These are phyloP conservation scores for Sporothrix pseudoabietina DNA, from an alignment of 2,329 filamentous ascomycete species.

Conservation along the genomic window DNA sequence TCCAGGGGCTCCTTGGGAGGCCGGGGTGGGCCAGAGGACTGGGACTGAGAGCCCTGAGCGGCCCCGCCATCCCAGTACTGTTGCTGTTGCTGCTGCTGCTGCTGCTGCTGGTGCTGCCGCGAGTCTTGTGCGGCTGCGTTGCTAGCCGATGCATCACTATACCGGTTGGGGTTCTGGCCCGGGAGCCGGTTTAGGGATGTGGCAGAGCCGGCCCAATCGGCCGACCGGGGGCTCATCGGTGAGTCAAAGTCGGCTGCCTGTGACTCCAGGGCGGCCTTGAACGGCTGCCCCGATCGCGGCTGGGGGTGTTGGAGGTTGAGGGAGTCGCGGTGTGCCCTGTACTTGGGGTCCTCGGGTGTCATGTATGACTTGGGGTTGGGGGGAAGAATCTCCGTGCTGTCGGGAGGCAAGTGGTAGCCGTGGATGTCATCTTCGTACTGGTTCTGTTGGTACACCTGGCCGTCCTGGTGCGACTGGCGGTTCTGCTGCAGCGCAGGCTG, in stretches of 20 bases:
- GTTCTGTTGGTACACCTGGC: constrained; percentile 8
- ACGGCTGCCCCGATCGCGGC: constrained; percentile 71
- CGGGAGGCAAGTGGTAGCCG: constrained; percentile 20
- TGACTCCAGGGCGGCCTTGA: constrained; percentile 72
- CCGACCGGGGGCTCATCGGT: constrained; percentile 61
- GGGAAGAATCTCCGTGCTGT: constrained; percentile 31
- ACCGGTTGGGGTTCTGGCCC: constrained; percentile 49
- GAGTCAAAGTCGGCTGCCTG: constrained; percentile 68
- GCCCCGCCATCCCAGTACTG: constrained; percentile 48
- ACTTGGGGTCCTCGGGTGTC: constrained; percentile 71
- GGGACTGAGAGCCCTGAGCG: constrained; percentile 37
- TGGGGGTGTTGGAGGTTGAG: constrained; percentile 79
- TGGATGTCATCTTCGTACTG: constrained; percentile 24
- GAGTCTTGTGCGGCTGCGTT: constrained; percentile 33
- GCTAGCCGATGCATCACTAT: constrained; percentile 50
- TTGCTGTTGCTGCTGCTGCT: constrained; percentile 40
- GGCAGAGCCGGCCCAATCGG: constrained; percentile 64
- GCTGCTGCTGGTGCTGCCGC: constrained; percentile 32
- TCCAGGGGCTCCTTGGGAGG: constrained; percentile 66
- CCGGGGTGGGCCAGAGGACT: constrained; percentile 49
- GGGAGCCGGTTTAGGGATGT: constrained; percentile 60
- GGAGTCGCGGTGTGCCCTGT: constrained; percentile 79
- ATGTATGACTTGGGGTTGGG: constrained; percentile 58
- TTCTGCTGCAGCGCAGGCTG: constrained; percentile 26
- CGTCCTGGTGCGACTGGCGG: background rate